phyloP scores from a whole-genome alignment of 805 yeast species.

The Suhomyces prunicola region DNA sequence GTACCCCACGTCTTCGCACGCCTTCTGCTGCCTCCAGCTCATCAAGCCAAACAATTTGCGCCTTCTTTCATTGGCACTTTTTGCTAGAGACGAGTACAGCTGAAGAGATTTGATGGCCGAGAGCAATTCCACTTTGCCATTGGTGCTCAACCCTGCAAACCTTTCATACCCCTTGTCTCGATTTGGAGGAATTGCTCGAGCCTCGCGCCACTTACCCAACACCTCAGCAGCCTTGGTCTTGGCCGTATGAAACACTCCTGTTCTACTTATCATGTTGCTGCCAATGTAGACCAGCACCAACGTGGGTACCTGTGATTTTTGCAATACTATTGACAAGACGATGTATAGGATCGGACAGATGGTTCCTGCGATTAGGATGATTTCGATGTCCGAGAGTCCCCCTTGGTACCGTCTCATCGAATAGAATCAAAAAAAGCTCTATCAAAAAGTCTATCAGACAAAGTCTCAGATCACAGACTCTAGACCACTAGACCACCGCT shows the following conservation, averaged over 20 bases:
- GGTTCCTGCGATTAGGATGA: conserved; percentile 14
- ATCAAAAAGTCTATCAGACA: no score
- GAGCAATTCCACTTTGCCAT: conserved; percentile 28
- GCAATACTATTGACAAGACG: conserved; percentile 14
- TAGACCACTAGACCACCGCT: no score
- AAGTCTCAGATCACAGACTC: no score
- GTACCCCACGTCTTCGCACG: conserved; percentile 54
- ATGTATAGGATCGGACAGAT: conserved; percentile 18
- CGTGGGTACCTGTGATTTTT: conserved; percentile 25
- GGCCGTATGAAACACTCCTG: conserved; percentile 17
- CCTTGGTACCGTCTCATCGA: background rate
- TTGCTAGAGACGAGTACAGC: conserved; percentile 38
- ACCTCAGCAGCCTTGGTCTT: conserved; percentile 6
- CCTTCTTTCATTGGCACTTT: conserved; percentile 45
- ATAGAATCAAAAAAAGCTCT: no score
- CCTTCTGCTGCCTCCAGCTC: conserved; percentile 54
- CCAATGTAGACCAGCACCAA: conserved; percentile 28
- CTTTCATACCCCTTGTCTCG: conserved; percentile 5
- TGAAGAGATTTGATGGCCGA: conserved; percentile 48
- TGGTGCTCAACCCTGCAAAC: conserved; percentile 16
- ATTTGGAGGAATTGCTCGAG: background rate
- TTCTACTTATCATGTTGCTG: conserved; percentile 32
- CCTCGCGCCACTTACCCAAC: background rate
- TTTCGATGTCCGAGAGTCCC: conserved; percentile 15
- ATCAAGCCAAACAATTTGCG: conserved; percentile 43